These are phyloP conservation scores for Globisporangium nunn DNA, from an alignment of 352 stramenopile genomes.

Conservation along the genomic window DNA sequence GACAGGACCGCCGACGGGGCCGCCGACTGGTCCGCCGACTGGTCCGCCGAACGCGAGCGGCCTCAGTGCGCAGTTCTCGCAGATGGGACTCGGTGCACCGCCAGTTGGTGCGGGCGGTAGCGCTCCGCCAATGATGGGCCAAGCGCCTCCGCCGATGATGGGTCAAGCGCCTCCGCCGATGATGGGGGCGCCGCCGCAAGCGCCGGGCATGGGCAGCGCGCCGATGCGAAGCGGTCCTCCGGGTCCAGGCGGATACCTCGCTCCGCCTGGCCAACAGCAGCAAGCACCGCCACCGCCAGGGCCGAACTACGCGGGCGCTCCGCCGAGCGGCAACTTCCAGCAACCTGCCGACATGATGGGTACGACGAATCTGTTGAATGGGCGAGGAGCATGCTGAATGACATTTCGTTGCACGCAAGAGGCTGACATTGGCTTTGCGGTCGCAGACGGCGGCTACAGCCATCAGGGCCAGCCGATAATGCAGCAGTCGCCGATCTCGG, in stretches of 20 bases:
- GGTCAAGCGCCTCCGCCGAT: constrained; percentile 10
- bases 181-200: constrained; percentile 8
- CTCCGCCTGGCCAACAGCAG: constrained; percentile 7
- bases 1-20: constrained; percentile 6
- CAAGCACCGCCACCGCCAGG: constrained; percentile 13
- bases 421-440: background rate
- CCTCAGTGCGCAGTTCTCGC: constrained; percentile 54
- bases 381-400: no score
- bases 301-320: constrained; percentile 18
- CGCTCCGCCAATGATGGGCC: constrained; percentile 5
- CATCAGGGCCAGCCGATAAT: constrained; percentile 42
- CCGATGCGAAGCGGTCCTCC: constrained; percentile 11
- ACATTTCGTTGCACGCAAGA: no score
- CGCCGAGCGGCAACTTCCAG: constrained; percentile 78
- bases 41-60: constrained; percentile 17
- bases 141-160: no score
- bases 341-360: constrained; percentile 71
- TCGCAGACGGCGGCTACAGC: constrained; percentile 42
- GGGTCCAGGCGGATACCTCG: constrained; percentile 7
- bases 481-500: constrained; percentile 45
- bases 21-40: constrained; percentile 7
- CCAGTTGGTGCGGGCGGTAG: constrained; percentile 7
- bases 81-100: constrained; percentile 55
- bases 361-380: constrained; percentile 16
- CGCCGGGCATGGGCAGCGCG: background rate